A percentile compares a stretch with the other conserved stretches of the same genome.
Evolutionary conservation across 306 rosid genomes (phyloP).

Genomic region (Canavalia gladiata): DNA sequence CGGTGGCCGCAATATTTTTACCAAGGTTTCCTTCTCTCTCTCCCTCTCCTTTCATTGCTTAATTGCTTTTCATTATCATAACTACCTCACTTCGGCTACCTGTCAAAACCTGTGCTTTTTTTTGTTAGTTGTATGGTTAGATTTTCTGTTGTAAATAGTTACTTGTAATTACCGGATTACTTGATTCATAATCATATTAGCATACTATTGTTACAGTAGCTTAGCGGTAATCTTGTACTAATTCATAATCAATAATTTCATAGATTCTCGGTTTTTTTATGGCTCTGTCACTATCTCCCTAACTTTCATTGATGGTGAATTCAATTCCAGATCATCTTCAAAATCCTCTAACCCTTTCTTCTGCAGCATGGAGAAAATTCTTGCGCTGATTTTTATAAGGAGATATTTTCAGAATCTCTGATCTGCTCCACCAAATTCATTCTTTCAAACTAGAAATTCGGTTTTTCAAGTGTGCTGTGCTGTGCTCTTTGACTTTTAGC

Average conservation of each 20-base stretch:
- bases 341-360: not conserved
- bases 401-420: not conserved
- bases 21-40: conserved; percentile 29
- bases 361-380: too few relatives aligned
- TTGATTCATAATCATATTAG: not conserved
- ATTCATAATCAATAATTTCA: too few relatives aligned
- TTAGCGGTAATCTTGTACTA: not conserved
- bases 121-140: too few relatives aligned
- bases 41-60: too few relatives aligned
- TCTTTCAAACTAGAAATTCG: not conserved
- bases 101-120: too few relatives aligned
- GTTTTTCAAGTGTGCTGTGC: not conserved
- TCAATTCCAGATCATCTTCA: not conserved
- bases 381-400: too few relatives aligned
- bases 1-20: conserved; percentile 22
- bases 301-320: not conserved
- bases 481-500: not conserved
- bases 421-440: not conserved
- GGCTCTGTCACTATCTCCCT: too few relatives aligned
- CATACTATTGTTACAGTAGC: not conserved
- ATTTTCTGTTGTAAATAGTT: too few relatives aligned
- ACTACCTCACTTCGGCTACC: too few relatives aligned
- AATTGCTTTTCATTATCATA: too few relatives aligned
- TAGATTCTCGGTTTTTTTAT: not conserved
- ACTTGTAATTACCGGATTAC: not conserved